phyloP scores from a whole-genome alignment of 2,329 filamentous ascomycete species.

The Coniochaeta sp. region DNA sequence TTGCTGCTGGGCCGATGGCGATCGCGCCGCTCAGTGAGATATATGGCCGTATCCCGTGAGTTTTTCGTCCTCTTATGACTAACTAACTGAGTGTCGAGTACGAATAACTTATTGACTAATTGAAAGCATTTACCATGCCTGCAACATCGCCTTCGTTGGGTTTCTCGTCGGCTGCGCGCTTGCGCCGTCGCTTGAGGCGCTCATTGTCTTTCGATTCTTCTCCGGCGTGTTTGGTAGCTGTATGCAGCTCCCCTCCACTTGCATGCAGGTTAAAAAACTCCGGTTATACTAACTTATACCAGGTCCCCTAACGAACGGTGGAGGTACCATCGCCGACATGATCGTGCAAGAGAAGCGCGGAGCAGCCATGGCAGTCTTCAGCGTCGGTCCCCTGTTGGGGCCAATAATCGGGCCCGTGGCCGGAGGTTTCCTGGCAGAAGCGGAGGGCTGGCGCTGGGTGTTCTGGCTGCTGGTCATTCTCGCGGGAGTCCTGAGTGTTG shows the following conservation, averaged over 20 bases:
- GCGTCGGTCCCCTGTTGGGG: constrained; percentile 36
- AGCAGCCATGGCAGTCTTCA: constrained; percentile 45
- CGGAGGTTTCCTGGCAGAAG: constrained; percentile 34
- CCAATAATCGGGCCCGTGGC: constrained; percentile 39
- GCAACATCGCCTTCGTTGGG: constrained; percentile 23
- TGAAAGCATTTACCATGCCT: constrained; percentile 27
- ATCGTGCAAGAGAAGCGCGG: constrained; percentile 50
- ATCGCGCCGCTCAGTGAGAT: constrained; percentile 55
- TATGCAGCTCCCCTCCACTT: too few relatives aligned
- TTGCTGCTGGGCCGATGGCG: constrained; percentile 50
- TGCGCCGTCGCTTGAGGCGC: constrained; percentile 36
- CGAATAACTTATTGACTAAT: too few relatives aligned
- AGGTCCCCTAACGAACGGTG: constrained; percentile 57
- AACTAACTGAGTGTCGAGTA: too few relatives aligned
- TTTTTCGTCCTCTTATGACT: too few relatives aligned
- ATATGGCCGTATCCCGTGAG: constrained; percentile 46
- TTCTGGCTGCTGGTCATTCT: constrained; percentile 40
- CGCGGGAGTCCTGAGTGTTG: constrained; percentile 23
- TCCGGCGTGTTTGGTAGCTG: constrained; percentile 57
- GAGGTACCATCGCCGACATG: constrained; percentile 61
- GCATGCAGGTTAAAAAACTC: too few relatives aligned
- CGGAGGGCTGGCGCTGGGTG: constrained; percentile 40
- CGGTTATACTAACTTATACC: too few relatives aligned
- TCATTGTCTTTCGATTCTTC: constrained; percentile 54
- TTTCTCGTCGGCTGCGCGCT: constrained; percentile 45